Percentiles rank a stretch among this genome's conserved stretches.
These are phyloP conservation scores for Russula dissimulans DNA, from an alignment of 768 basidiomycete species.

Conservation along the genomic window DNA sequence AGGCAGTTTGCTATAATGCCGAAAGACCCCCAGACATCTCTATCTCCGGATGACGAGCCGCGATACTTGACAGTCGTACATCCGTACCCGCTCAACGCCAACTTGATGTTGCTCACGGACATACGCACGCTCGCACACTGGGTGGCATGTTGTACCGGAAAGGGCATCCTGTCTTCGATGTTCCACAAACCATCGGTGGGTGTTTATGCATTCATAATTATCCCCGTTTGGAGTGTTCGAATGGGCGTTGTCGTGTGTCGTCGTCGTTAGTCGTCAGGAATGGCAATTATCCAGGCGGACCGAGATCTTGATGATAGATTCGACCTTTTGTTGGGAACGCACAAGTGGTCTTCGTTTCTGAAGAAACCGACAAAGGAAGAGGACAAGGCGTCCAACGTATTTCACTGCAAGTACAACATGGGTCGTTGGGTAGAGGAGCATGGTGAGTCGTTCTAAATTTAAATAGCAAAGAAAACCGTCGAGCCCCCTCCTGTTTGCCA, in stretches of 20 bases:
- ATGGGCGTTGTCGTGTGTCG: too few relatives aligned
- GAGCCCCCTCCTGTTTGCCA: too few relatives aligned
- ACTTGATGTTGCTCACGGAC: slow-evolving; percentile 33
- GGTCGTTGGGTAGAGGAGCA: slow-evolving; percentile 37
- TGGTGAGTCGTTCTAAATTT: slow-evolving; percentile 25
- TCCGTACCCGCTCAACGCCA: slow-evolving; percentile 36
- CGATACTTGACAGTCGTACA: slow-evolving; percentile 36
- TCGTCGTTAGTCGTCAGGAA: slow-evolving; percentile 29
- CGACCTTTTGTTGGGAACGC: slow-evolving; percentile 33
- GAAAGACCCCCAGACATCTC: slow-evolving; percentile 33
- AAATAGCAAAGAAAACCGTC: too few relatives aligned
- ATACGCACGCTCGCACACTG: slow-evolving; percentile 33
- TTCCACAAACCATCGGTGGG: slow-evolving; percentile 39
- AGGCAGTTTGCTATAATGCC: too few relatives aligned
- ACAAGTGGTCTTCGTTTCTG: slow-evolving; percentile 36
- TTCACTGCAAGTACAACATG: slow-evolving; percentile 32
- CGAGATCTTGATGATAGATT: slow-evolving; percentile 25
- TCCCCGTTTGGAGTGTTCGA: background rate
- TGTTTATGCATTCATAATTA: slow-evolving; percentile 16
- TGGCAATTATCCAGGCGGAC: slow-evolving; percentile 37
- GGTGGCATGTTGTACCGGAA: slow-evolving; percentile 35
- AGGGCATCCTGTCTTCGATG: slow-evolving; percentile 30
- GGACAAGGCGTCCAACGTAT: slow-evolving; percentile 24
- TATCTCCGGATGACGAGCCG: slow-evolving; percentile 36
- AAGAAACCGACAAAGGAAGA: slow-evolving; percentile 26